Base-by-base conservation (phyloP, 306 rosid species). In the Quercus bicolor region DNA sequence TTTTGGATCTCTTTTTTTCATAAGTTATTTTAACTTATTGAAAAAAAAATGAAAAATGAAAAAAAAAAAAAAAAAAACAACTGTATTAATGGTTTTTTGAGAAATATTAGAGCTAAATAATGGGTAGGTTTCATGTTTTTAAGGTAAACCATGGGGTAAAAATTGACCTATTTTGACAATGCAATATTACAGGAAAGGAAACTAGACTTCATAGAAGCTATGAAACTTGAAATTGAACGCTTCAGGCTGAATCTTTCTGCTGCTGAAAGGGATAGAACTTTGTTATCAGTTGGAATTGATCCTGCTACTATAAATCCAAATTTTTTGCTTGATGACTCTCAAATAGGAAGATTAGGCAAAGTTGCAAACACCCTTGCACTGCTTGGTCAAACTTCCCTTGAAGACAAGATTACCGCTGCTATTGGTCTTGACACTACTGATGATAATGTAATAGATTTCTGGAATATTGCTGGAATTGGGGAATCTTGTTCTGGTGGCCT, bases 211-310 rank as follows among this genome's bases (percentile, higher is more conserved):
- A 79, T 79, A 65, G 95, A 89, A 86, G 99, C 97, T 66, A 89
- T 96, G 94, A 90, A 93, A 84, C 98, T 96, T 82, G 99, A 96
- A 87, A 90, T 96, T 84, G 97, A 93, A 87, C 97, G 99, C 75
- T 92, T 96, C 75, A 82, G 72, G 79, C 82, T 89, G 81, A 91
- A 91, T 78, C 92, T 96, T 80, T 96, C 99, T 84, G 98, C 99
- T 82, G 96, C 99, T 79, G 98, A 91, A 87, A 90, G 99, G 92
- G 97, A 96, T 85, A 90, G 91, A 85, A 83, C 94, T 76, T 82
- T 96, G 75, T 79, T 93, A 80, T 88, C 97, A 34, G 82, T 90
- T 78, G 99, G 98, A 72, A 87, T 75, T 85, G 99, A 91, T 89
- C 93, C 98, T 73, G 96, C 97, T 19, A 85, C 85, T 60, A 80